phyloP scores from a whole-genome alignment of 202 grass and related monocot species.

The Elaeis oleifera region DNA sequence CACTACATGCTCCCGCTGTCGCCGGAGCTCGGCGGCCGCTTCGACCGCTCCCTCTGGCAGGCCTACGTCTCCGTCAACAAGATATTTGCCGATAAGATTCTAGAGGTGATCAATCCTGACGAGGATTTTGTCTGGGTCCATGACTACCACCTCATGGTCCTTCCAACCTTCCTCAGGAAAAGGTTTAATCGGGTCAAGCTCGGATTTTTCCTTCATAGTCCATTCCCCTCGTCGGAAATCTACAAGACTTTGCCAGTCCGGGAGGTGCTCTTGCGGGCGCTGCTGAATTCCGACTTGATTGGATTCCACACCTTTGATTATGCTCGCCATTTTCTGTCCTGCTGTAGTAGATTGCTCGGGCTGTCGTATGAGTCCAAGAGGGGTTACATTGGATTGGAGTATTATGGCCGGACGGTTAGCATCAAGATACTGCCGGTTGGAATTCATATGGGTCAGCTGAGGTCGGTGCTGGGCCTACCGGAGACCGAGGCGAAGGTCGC shows the following conservation, averaged over 20 bases:
- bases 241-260: conserved; percentile 80
- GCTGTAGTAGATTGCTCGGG: conserved; percentile 74
- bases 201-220: conserved; percentile 84
- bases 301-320: conserved; percentile 97
- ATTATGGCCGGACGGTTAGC: conserved; percentile 79
- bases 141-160: conserved; percentile 95
- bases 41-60: conserved; percentile 83
- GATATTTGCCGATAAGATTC: conserved; percentile 84
- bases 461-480: conserved; percentile 33
- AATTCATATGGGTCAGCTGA: conserved; percentile 70
- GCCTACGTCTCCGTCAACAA: conserved; percentile 88
- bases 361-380: conserved; percentile 80
- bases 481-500: conserved; percentile 60
- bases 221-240: conserved; percentile 85
- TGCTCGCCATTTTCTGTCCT: conserved; percentile 89
- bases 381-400: conserved; percentile 74
- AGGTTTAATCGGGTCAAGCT: conserved; percentile 86
- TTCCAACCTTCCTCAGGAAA: conserved; percentile 84
- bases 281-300: conserved; percentile 88
- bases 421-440: conserved; percentile 88
- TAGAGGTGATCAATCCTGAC: conserved; percentile 90
- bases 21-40: conserved; percentile 79
- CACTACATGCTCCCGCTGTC: conserved; percentile 95
- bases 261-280: conserved; percentile 75
- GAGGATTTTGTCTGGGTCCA: conserved; percentile 96